Base-by-base conservation (phyloP, 208 protist species). In the Crithidia bombi region DNA sequence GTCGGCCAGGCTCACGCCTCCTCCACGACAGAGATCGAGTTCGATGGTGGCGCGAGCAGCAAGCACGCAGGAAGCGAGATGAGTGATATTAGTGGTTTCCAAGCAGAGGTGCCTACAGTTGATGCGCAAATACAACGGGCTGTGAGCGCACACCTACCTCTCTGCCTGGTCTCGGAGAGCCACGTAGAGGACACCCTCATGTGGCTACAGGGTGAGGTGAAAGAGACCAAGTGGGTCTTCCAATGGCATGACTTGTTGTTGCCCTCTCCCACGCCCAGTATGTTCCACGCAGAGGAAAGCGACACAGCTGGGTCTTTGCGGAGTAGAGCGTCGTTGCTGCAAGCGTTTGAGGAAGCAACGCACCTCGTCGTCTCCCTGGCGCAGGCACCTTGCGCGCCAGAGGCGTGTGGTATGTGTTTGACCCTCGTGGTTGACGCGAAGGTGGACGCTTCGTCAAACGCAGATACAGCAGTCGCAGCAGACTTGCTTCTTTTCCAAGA, bases 121-220 rank as follows among this genome's bases (percentile, higher is more conserved):
- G 57, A 49, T n/a, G 23, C 47, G 47, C 71, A 68, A 19, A 69
- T 74, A 36, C 33, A 65, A 30, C 73, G 66, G 2, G 66, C 73
- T 2, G 38, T 71, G 6, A 43, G 21, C 21, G 47, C 63, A 15
- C 61, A 44, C 15, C 36, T 75, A 28, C 68, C 74, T 5, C 51
- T 80, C 12, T 80, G 74, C 68, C n/a, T 80, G 10, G 30, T 77
- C 25, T 21, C 68, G 1, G 54, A 64, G 38, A 39, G 54, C n/a
- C 23, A 59, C n/a, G 43, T 64, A n/a, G 69, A 54, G 15, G 39
- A 33, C 14, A 54, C 69, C 5, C 49, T 81, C 4, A 51, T 57
- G 43, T 69, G 58, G 35, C 19, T 77, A 25, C 69, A 67, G 25
- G 59, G 65, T 19, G 65, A 81, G 23, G 63, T 56, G 15, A 33